A percentile compares a stretch with the other conserved stretches of the same genome.
These are phyloP conservation scores for Diaporthe batatas DNA, from an alignment of 2,329 filamentous ascomycete genomes.

Conservation along the genomic window DNA sequence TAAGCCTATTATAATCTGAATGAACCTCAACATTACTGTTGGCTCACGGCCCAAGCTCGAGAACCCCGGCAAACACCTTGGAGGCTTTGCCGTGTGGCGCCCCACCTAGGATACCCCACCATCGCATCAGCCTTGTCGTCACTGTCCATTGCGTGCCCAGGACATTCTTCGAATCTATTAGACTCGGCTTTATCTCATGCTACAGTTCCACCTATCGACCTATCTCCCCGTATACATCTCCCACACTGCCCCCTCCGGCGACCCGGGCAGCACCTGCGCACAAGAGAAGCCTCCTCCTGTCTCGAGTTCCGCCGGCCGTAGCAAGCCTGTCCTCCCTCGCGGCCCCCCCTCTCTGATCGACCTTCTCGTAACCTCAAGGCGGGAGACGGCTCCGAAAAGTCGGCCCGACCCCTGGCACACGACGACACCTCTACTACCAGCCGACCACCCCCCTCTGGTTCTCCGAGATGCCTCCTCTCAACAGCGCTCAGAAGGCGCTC, in stretches of 20 bases:
- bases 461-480: constrained; percentile 42
- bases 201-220: neutral
- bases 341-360: neutral
- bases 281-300: neutral
- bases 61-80: neutral
- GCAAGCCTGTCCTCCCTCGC: constrained; percentile 10
- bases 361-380: constrained; percentile 24
- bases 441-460: neutral
- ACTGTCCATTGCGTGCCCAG: constrained; percentile 18
- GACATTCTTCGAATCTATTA: neutral
- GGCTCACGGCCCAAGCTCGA: neutral
- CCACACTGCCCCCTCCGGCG: neutral
- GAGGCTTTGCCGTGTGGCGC: neutral
- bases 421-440: constrained; percentile 1
- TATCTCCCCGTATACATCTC: neutral
- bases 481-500: constrained; percentile 39
- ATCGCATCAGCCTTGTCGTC: constrained; percentile 33
- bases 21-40: neutral
- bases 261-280: constrained; percentile 16
- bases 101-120: constrained; percentile 28
- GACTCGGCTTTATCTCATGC: neutral
- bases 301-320: neutral
- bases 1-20: neutral
- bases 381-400: constrained; percentile 36
- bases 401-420: constrained; percentile 38